Conservation (phyloP, 768 basidiomycete genomes). For the Hirschioporus abietinus region DNA sequence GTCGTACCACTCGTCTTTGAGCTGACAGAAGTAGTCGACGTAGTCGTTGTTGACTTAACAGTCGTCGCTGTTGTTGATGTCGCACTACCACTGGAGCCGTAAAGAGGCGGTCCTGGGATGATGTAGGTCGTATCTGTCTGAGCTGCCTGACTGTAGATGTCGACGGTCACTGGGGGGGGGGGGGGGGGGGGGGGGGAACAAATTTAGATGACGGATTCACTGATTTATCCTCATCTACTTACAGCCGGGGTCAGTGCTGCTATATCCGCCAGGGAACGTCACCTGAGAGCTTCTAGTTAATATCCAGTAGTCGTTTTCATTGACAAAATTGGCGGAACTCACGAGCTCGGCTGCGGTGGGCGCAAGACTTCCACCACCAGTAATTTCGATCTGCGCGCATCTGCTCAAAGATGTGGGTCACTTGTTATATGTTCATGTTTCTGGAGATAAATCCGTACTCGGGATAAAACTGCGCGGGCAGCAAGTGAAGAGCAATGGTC, state of each 20-base stretch:
- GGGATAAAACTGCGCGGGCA: slow-evolving; percentile 33
- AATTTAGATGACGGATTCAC: background rate
- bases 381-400: slow-evolving; percentile 12
- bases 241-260: slow-evolving; percentile 12
- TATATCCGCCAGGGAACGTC: slow-evolving; percentile 14
- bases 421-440: background rate
- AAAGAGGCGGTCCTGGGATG: slow-evolving; percentile 28
- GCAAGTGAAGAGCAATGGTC: slow-evolving; percentile 15
- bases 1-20: background rate
- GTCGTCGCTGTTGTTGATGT: background rate
- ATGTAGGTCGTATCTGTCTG: slow-evolving; percentile 31
- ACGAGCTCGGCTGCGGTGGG: slow-evolving; percentile 12
- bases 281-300: slow-evolving; percentile 17
- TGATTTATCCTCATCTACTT: background rate
- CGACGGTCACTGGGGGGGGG: slow-evolving; percentile 24
- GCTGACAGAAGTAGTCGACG: background rate
- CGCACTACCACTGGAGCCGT: background rate
- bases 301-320: background rate
- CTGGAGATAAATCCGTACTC: slow-evolving; percentile 16
- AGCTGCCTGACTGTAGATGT: slow-evolving; percentile 31
- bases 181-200: background rate
- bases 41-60: background rate
- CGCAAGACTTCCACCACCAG: slow-evolving; percentile 11
- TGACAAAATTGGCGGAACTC: background rate
- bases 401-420: background rate